Percentiles rank a stretch among this genome's conserved stretches.
phyloP scores from a whole-genome alignment of 2,329 filamentous ascomycete species.

The Monosporascus sp. region DNA sequence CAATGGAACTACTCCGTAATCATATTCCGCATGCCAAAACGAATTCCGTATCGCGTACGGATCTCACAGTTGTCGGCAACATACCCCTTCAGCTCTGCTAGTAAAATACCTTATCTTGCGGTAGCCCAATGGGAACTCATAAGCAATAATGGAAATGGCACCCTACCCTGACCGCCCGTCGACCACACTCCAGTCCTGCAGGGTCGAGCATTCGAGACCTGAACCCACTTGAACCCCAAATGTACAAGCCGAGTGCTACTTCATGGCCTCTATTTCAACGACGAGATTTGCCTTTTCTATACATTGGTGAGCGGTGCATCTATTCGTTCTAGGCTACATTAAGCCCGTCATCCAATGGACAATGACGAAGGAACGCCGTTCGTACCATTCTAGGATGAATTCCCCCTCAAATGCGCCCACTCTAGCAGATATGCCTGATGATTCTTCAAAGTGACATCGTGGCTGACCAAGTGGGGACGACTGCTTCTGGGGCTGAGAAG shows the following conservation, averaged over 20 bases:
- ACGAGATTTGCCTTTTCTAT: background rate
- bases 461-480: background rate
- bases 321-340: background rate
- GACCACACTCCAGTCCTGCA: background rate
- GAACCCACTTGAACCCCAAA: background rate
- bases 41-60: background rate
- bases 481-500: slow-evolving; percentile 17
- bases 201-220: background rate
- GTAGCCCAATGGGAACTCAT: background rate
- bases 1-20: background rate
- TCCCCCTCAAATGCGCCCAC: too few species aligned
- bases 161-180: background rate
- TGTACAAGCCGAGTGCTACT: background rate
- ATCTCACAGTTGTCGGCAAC: background rate
- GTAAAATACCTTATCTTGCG: background rate
- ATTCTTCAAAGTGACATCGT: background rate
- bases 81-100: background rate
- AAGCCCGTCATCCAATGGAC: background rate
- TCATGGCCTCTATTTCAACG: background rate
- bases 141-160: background rate
- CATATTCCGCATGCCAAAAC: background rate
- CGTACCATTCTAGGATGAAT: too few species aligned
- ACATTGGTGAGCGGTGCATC: background rate
- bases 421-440: background rate
- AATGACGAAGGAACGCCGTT: background rate